Evolutionary conservation across 192 early-diverging fungal species (phyloP), one percentile per base, ranked within the genome.

Genomic region (Dimargaris verticillata): DNA sequence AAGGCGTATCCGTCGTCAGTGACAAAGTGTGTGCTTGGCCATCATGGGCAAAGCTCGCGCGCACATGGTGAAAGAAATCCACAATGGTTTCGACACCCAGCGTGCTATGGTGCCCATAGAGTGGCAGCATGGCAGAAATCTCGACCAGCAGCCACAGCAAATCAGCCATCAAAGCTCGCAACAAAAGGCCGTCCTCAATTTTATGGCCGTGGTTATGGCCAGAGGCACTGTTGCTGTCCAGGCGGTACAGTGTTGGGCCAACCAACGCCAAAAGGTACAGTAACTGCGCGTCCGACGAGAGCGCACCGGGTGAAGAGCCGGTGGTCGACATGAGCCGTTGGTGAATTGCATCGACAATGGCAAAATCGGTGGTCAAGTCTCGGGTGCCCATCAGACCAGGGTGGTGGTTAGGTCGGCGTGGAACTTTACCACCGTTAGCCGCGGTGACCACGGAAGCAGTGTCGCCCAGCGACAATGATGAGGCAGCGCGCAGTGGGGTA

Each of bases 201-300:
- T 38, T 38, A 38, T 38, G 33, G 33, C 33, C 33, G 33, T 38
- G 33, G 33, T 38, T 38, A 38, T 38, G 7, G 7, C 33, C 33
- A 38, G 33, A 38, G 7, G 33, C 3, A 38, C 33, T 38, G 33
- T 38, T 38, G 33, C 33, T 38, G 44, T 83, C 87, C 42, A 87
- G 74, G 26, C 87, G 73, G 70, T 89, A 80, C 44, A 87, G 66
- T 18, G 82, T 67, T 2, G 87, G 87, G 5, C 87, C 87, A 20
- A 87, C 60, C 33, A 86, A 66, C 9, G 80, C 78, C 60, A 84
- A 85, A 44, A 87, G 64, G 54, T 86, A 89, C 26, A 87, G 71
- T 13, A 87, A 61, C 55, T 89, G 87, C 2, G 79, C 74, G 64
- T 89, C 87, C 0, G 85, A 82, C 49, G 70, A 38, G 3, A 38